phyloP scores from a whole-genome alignment of 306 rosid species.

The Fragaria vesca region DNA sequence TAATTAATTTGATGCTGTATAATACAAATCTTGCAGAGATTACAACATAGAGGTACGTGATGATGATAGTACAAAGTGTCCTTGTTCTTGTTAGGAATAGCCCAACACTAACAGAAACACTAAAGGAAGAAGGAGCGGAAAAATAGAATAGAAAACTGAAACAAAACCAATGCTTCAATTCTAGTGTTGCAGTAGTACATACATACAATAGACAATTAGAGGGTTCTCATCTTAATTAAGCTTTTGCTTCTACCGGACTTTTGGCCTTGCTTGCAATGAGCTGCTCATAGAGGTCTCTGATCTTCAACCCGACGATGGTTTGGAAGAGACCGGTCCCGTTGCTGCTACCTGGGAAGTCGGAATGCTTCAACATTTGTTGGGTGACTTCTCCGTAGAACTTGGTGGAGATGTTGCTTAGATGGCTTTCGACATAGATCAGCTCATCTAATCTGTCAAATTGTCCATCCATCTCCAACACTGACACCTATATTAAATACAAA shows the following conservation, averaged over 20 bases:
- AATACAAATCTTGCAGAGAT: slow-evolving; percentile 10
- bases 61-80: background rate
- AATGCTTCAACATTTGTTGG: slow-evolving; percentile 96
- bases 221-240: slow-evolving; percentile 33
- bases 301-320: slow-evolving; percentile 91
- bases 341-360: slow-evolving; percentile 97
- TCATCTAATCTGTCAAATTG: slow-evolving; percentile 99
- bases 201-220: background rate
- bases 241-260: slow-evolving; percentile 57
- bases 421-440: slow-evolving; percentile 93
- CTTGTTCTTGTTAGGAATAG: slow-evolving; percentile 17
- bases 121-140: background rate
- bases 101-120: slow-evolving; percentile 8
- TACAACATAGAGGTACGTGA: background rate
- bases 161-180: background rate
- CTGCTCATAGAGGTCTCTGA: slow-evolving; percentile 88
- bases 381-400: slow-evolving; percentile 98
- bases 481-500: slow-evolving; percentile 49
- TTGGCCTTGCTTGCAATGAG: slow-evolving; percentile 52
- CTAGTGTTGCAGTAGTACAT: background rate
- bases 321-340: slow-evolving; percentile 98
- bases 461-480: slow-evolving; percentile 96
- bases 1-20: slow-evolving; percentile 4
- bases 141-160: slow-evolving; percentile 3
- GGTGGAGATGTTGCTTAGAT: slow-evolving; percentile 81